phyloP scores from a whole-genome alignment of 2,329 filamentous ascomycete genomes.

The Talaromyces sp. region DNA sequence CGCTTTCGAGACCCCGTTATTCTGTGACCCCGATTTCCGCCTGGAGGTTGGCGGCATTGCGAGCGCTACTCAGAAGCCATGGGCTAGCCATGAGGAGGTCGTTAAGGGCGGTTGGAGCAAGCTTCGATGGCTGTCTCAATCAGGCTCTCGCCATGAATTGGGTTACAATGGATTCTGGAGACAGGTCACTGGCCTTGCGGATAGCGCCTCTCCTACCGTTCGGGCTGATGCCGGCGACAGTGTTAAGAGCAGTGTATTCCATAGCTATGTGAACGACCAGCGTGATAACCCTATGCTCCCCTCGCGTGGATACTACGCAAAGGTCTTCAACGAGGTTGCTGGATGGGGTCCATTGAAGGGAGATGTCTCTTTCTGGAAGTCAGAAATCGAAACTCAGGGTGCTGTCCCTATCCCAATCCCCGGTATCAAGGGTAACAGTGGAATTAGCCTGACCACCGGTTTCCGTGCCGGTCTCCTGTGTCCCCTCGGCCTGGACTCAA shows the following conservation, averaged over 20 bases:
- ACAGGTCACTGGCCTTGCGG: slow-evolving; percentile 78
- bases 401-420: slow-evolving; percentile 75
- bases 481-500: slow-evolving; percentile 69
- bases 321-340: slow-evolving; percentile 79
- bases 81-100: slow-evolving; percentile 92
- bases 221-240: slow-evolving; percentile 85
- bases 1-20: slow-evolving; percentile 77
- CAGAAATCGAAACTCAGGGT: slow-evolving; percentile 79
- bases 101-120: slow-evolving; percentile 76
- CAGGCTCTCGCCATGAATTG: slow-evolving; percentile 72
- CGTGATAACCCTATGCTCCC: slow-evolving; percentile 86
- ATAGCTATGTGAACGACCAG: slow-evolving; percentile 77
- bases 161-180: slow-evolving; percentile 84
- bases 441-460: slow-evolving; percentile 80
- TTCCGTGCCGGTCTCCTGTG: slow-evolving; percentile 81
- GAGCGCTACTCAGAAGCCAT: slow-evolving; percentile 84
- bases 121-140: slow-evolving; percentile 70
- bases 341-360: slow-evolving; percentile 81
- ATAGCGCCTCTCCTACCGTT: slow-evolving; percentile 77
- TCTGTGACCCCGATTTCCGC: slow-evolving; percentile 79
- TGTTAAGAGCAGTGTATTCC: slow-evolving; percentile 83
- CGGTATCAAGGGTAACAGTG: slow-evolving; percentile 68
- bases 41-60: slow-evolving; percentile 78
- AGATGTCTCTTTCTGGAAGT: slow-evolving; percentile 92
- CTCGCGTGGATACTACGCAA: slow-evolving; percentile 77